Evolutionary conservation across 352 stramenopile species (phyloP), one percentile per base, ranked within the genome.

Genomic region (Pythium volutum): DNA sequence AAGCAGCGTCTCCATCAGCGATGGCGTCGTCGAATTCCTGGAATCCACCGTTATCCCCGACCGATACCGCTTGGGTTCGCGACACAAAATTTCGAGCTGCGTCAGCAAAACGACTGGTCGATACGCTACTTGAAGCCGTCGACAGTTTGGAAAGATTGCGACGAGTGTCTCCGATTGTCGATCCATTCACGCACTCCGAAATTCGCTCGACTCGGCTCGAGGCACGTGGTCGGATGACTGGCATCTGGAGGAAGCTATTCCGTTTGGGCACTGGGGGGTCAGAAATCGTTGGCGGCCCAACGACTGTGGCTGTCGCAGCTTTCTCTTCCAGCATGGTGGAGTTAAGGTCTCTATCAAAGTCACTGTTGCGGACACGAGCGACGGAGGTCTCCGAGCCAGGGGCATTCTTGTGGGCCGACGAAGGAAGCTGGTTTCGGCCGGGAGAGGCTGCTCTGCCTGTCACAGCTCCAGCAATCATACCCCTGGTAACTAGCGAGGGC

Each of bases 81-180:
- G 55, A 42, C 54, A 63, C 20, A 71, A 76, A 51, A 57, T 72
- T 20, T 2, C 29, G 4, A 2, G 54, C 54, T 20, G 27, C 41
- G 6, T 26, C 54, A 6, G 54, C 41, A 39, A 31, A 53, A 23
- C 54, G 36, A 26, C 10, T 70, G 36, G 29, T 41, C 14, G 14
- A 55, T 55, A 20, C 62, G 48, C 39, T 75, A 22, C 33, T 55
- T 12, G 18, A 2, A 49, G 43, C n/a, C 8, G 33, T 15, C 8
- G 45, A 23, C 14, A 16, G 33, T 26, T 41, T 18, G 9, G 27
- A 45, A 16, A 29, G 29, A 20, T 45, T n/a, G 16, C 5, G 22
- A 46, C 2, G 39, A 31, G 15, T 4, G 10, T 51, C 38, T 4
- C 25, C 12, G 16, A 2, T 4, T 20, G 31, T 14, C 6, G 20